Conservation (phyloP, 192 early-diverging fungal species). For the Gorgonomyces haynaldii region DNA sequence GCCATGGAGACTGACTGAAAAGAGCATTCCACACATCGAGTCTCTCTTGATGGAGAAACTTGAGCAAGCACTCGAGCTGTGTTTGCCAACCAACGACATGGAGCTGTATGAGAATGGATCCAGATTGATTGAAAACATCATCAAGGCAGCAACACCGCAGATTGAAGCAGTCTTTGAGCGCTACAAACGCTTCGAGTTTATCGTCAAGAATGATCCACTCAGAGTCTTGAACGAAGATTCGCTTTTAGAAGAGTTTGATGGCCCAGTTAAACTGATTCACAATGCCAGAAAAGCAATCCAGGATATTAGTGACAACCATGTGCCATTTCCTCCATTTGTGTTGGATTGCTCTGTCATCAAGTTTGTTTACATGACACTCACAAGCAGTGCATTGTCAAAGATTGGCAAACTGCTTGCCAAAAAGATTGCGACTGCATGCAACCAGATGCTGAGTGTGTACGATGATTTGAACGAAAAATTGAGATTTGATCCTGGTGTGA, state of each 20-base stretch:
- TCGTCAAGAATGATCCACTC: conserved; percentile 7
- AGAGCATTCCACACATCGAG: conserved; percentile 11
- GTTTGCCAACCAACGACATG: no score
- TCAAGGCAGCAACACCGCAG: neutral
- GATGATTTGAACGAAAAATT: conserved; percentile 18
- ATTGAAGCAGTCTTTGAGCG: conserved; percentile 8
- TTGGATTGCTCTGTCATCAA: conserved; percentile 21
- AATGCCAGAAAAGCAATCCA: conserved; percentile 2
- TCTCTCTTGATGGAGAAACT: conserved; percentile 2
- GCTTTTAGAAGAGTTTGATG: conserved; percentile 6
- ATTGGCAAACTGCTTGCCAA: conserved; percentile 4
- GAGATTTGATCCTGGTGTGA: conserved; percentile 19
- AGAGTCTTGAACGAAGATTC: neutral
- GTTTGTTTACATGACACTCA: neutral
- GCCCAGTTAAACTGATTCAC: neutral
- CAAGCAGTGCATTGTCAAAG: conserved; percentile 1
- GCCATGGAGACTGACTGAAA: neutral
- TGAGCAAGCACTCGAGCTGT: conserved; percentile 1
- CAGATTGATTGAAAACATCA: neutral
- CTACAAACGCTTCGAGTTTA: conserved; percentile 18
- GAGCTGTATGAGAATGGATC: conserved; percentile 1
- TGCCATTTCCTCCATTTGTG: conserved; percentile 17
- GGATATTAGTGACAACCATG: conserved; percentile 2
- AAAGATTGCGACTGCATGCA: conserved; percentile 7
- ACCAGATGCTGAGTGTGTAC: conserved; percentile 9